Base-by-base conservation (phyloP, 2,329 filamentous ascomycete species). In the Botrytis aclada region DNA sequence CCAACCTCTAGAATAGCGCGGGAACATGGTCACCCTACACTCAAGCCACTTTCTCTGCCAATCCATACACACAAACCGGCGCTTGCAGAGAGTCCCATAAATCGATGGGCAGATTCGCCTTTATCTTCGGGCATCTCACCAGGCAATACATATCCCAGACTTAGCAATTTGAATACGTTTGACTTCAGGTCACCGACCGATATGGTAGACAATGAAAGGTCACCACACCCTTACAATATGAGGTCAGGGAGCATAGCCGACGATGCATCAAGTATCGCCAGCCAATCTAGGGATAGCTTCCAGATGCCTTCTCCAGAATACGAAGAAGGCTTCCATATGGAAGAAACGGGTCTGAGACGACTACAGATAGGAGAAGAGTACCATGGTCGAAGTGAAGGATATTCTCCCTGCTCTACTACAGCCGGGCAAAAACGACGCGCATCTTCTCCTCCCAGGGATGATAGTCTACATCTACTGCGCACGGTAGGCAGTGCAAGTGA, bases 361-460 rank as follows among this genome's bases (percentile, higher is more conserved):
- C 81, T 88, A 72, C 84, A 87, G 75, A 84, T 88, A 75, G 65
- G 47, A 41, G 85, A 87, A 74, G 87, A 89, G 73, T 83, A 85
- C 74, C 78, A 84, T 82, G 70, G 60, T 67, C 77, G 79, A 18
- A 66, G 72, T 58, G 80, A 81, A 54, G 71, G 72, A 34, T 79
- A 79, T 56, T 80, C 80, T 14, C 77, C 79, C 22, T 74, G 77
- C 34, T 75, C 76, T 63, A 81, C 83, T 56, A 71, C 60, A 32
- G 84, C 86, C 71, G 88, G 89, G 66, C 86, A 88, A 77, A 92
- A 92, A 81, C 85, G 90, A 79, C 85, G 89, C 73, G 90, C 90
- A 74, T 89, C 88, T 22, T 81, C 88, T n/a, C 80, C 89, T 32
- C 89, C 89, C 56, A 84, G 86, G 72, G 88, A 90, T 77, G 84